Evolutionary conservation across 75 land plant species (phyloP).

Genomic region (Selaginella tamariscina): DNA sequence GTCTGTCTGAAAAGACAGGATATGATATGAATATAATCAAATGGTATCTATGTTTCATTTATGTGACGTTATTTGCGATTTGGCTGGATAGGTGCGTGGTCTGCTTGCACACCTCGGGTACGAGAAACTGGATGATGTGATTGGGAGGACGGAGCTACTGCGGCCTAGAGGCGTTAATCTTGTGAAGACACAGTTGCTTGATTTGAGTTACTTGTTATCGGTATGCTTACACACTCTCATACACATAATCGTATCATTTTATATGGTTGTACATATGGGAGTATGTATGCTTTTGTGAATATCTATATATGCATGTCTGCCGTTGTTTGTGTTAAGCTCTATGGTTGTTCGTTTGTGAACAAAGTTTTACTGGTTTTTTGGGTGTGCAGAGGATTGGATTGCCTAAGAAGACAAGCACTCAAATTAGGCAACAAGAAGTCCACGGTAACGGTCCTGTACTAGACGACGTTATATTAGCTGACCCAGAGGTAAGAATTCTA

Average conservation of each 20-base stretch:
- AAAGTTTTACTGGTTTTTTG: no score
- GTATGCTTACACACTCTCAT: slow-evolving; percentile 60
- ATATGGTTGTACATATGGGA: no score
- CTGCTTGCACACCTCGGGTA: slow-evolving; percentile 78
- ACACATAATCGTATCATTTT: no score
- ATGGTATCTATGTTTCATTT: no score
- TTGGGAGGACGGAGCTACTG: slow-evolving; percentile 79
- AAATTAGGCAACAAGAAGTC: slow-evolving; percentile 69
- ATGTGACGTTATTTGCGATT: no score
- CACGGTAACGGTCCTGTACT: slow-evolving; percentile 85
- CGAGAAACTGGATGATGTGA: slow-evolving; percentile 87
- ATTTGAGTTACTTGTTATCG: slow-evolving; percentile 65
- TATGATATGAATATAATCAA: no score
- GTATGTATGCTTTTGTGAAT: no score
- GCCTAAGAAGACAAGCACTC: slow-evolving; percentile 77
- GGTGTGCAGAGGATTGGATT: slow-evolving; percentile 51
- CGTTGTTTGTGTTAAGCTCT: no score
- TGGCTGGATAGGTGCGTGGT: slow-evolving; percentile 86
- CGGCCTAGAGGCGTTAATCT: slow-evolving; percentile 54
- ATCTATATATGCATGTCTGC: no score
- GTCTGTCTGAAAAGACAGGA: no score
- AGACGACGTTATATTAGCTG: slow-evolving; percentile 79
- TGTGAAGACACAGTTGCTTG: slow-evolving; percentile 80
- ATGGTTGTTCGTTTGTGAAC: not conserved
- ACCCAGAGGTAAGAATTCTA: slow-evolving; percentile 57